Percentiles rank a stretch among this genome's conserved stretches.
Conservation (phyloP, 1,284 basidiomycete genomes). For the Ceratobasidium sp. region DNA sequence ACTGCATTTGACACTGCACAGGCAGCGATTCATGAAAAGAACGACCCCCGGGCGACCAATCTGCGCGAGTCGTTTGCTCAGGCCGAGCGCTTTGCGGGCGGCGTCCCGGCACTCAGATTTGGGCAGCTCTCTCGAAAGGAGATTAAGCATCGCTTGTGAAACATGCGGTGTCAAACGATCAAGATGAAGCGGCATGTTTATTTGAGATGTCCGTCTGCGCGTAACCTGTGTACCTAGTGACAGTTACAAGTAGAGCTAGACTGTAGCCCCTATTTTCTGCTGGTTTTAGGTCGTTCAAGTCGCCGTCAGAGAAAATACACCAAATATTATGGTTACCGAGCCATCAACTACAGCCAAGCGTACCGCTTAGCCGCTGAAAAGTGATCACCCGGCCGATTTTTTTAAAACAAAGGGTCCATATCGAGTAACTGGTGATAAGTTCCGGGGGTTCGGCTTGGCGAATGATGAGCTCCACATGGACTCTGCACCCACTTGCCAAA, state of each 20-base stretch:
- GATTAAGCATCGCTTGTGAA: conserved; percentile 72
- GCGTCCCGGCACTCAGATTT: conserved; percentile 68
- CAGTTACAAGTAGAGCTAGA: too few relatives aligned
- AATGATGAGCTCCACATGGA: conserved; percentile 32
- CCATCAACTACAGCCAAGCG: not conserved
- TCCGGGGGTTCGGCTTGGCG: conserved; percentile 41
- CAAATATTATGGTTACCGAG: not conserved
- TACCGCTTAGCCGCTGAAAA: conserved; percentile 17
- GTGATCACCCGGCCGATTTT: not conserved
- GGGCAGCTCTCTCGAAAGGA: conserved; percentile 71
- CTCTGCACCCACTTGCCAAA: not conserved
- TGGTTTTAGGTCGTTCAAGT: too few relatives aligned
- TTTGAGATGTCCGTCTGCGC: not conserved
- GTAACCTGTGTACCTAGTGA: conserved; percentile 28
- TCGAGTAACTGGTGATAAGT: conserved; percentile 24
- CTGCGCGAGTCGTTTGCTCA: conserved; percentile 78
- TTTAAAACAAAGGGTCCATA: not conserved
- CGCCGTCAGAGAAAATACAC: too few relatives aligned
- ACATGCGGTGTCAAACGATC: conserved; percentile 13
- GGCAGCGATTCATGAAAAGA: conserved; percentile 70
- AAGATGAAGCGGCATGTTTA: not conserved
- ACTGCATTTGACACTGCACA: conserved; percentile 51
- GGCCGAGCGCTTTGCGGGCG: conserved; percentile 72
- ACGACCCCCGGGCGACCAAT: conserved; percentile 73
- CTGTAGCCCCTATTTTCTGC: too few relatives aligned